Conservation (phyloP, 805 yeast species). For the Gaillardinia entomophila region DNA sequence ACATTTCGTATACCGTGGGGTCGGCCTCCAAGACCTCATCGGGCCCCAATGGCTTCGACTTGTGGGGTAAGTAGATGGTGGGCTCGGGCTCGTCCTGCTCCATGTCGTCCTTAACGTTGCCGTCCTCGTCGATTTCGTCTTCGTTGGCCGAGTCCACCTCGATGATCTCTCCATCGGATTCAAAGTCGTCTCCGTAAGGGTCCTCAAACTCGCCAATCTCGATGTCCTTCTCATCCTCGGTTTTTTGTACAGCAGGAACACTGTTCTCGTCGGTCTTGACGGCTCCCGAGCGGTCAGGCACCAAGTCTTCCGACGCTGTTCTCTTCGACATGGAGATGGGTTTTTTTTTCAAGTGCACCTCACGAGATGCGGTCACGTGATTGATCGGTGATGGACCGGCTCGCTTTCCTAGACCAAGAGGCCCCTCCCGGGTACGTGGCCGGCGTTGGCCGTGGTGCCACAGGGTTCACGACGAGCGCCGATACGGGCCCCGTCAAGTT, state of each 20-base stretch:
- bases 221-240: conserved; percentile 33
- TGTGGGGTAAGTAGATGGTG: conserved; percentile 78
- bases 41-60: conserved; percentile 85
- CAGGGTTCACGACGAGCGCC: conserved; percentile 85
- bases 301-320: conserved; percentile 32
- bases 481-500: conserved; percentile 50
- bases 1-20: conserved; percentile 92
- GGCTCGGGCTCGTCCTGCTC: conserved; percentile 26
- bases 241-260: conserved; percentile 34
- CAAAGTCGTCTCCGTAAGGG: conserved; percentile 86
- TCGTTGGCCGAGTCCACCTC: conserved; percentile 58
- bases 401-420: conserved; percentile 69
- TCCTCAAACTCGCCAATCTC: conserved; percentile 86
- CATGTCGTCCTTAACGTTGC: conserved; percentile 30
- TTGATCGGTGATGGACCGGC: conserved; percentile 37
- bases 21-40: conserved; percentile 96
- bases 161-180: conserved; percentile 84
- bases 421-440: conserved; percentile 90
- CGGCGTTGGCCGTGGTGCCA: conserved; percentile 93
- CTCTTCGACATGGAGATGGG: conserved; percentile 49
- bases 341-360: neutral
- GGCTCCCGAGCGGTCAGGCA: conserved; percentile 18
- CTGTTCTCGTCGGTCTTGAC: conserved; percentile 31
- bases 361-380: neutral
- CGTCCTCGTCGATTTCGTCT: conserved; percentile 24